These are phyloP conservation scores for Stentor roeselii DNA, from an alignment of 73 alveolate species.

Conservation along the genomic window DNA sequence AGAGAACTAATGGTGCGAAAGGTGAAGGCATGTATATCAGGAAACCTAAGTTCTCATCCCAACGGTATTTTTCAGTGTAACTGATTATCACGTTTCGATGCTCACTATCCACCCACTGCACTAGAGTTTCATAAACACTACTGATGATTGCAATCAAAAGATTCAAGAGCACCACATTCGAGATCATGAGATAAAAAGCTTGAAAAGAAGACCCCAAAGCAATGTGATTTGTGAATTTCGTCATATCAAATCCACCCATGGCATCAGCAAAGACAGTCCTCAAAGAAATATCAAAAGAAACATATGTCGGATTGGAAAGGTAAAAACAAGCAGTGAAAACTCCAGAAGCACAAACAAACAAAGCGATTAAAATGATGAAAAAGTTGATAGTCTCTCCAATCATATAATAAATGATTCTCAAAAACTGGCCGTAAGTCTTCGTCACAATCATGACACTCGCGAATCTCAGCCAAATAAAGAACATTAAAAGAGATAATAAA, in stretches of 20 bases:
- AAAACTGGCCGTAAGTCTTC: constrained; percentile 51
- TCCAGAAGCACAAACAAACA: constrained; percentile 64
- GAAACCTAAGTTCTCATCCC: constrained; percentile 64
- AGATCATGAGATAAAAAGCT: constrained; percentile 56
- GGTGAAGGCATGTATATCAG: constrained; percentile 66
- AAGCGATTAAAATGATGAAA: constrained; percentile 46
- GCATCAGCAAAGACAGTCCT: constrained; percentile 62
- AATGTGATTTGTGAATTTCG: constrained; percentile 39
- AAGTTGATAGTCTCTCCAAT: constrained; percentile 50
- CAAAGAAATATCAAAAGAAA: constrained; percentile 54
- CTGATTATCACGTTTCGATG: constrained; percentile 54
- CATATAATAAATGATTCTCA: constrained; percentile 60
- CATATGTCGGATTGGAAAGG: constrained; percentile 42
- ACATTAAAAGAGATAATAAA: constrained; percentile 28
- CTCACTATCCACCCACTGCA: constrained; percentile 49
- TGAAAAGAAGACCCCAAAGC: constrained; percentile 50
- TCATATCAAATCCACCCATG: constrained; percentile 55
- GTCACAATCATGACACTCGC: neutral
- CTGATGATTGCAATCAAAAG: constrained; percentile 58
- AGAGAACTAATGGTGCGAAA: constrained; percentile 35
- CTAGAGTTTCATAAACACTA: constrained; percentile 53
- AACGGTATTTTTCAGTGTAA: constrained; percentile 54
- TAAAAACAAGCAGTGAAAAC: constrained; percentile 58
- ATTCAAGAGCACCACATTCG: constrained; percentile 59
- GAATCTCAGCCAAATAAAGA: neutral